Evolutionary conservation across 441 rosid genomes (phyloP).

Genomic region (Croton laevigatus): DNA sequence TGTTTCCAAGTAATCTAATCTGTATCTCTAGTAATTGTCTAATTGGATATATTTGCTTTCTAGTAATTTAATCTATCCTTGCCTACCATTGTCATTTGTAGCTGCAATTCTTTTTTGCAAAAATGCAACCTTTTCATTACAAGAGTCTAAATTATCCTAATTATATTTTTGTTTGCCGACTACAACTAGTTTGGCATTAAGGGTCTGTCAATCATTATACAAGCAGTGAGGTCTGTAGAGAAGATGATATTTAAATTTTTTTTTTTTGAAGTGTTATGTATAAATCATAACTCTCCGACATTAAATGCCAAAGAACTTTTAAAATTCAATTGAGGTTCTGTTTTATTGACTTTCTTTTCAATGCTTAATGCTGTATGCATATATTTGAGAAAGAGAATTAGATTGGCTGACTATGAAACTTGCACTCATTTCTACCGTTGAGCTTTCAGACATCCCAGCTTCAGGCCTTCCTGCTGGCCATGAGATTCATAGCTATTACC

Average conservation of each 20-base stretch:
- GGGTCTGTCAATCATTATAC: not conserved
- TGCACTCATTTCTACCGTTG: not conserved
- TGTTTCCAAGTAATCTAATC: not conserved
- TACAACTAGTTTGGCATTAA: too few relatives aligned
- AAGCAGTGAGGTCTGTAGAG: not conserved
- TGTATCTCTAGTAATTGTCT: not conserved
- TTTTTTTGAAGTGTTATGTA: not conserved
- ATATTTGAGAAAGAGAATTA: not conserved
- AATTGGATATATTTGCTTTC: not conserved
- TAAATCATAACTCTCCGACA: not conserved
- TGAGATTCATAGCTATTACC: constrained; percentile 47
- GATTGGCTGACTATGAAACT: constrained; percentile 1
- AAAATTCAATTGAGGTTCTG: not conserved
- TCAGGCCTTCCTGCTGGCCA: constrained; percentile 37
- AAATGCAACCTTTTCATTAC: not conserved
- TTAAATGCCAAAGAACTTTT: not conserved
- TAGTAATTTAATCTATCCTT: not conserved
- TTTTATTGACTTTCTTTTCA: not conserved
- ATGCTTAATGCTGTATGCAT: not conserved
- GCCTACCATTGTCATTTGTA: not conserved
- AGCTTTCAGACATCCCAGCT: constrained; percentile 9
- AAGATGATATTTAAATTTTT: not conserved
- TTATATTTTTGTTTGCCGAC: not conserved
- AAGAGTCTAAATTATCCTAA: not conserved
- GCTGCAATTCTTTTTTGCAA: not conserved